These are phyloP conservation scores for Obelidium mucronatum DNA, from an alignment of 192 early-diverging fungal species.

Conservation along the genomic window DNA sequence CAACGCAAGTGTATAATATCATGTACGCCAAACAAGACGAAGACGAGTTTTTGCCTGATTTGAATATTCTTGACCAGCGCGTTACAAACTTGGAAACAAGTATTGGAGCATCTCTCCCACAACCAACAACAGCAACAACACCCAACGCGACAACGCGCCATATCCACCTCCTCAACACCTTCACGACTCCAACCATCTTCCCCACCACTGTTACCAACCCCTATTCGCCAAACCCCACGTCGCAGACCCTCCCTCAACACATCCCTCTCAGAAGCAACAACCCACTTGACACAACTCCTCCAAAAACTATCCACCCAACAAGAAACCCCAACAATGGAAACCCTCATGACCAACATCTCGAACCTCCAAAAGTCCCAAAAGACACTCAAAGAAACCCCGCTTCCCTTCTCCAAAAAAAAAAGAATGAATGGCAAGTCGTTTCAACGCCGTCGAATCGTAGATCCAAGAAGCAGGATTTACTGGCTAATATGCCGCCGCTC, in stretches of 20 bases:
- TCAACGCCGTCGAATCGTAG: background rate
- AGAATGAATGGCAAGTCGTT: conserved; percentile 1
- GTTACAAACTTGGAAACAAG: background rate
- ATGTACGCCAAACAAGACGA: background rate
- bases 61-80: background rate
- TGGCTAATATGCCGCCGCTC: background rate
- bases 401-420: background rate
- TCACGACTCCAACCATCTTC: background rate
- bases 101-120: conserved; percentile 3
- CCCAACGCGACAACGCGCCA: too few species aligned
- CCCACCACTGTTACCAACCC: background rate
- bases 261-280: background rate
- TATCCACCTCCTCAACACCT: background rate
- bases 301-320: background rate
- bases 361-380: background rate
- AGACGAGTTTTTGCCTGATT: background rate
- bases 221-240: background rate
- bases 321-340: background rate
- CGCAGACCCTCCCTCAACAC: background rate
- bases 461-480: background rate
- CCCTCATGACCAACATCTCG: background rate
- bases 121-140: background rate
- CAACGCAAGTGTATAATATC: background rate
- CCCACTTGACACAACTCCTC: background rate
- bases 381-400: background rate